Conservation (phyloP, 371 early-diverging fungal genomes). For the Furculomyces boomerangus region DNA sequence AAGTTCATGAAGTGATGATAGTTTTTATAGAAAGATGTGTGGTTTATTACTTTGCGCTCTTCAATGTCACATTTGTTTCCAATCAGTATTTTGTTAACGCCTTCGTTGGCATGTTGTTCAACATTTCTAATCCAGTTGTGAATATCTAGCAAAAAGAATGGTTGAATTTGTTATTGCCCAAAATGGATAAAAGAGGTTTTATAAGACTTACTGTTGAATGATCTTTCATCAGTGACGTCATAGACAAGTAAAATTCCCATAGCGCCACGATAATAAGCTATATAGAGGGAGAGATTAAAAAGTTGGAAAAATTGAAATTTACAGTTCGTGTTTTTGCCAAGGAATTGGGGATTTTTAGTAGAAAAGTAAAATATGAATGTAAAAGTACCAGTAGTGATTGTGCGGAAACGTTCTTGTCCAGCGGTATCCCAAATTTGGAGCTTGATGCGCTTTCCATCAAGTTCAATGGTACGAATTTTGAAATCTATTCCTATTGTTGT, state of each 20-base stretch:
- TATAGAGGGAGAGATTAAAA: background rate
- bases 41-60: slow-evolving; percentile 53
- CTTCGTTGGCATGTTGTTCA: slow-evolving; percentile 90
- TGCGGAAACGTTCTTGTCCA: slow-evolving; percentile 99
- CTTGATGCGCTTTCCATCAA: slow-evolving; percentile 97
- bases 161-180: background rate
- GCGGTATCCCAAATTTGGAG: slow-evolving; percentile 99
- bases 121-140: slow-evolving; percentile 98
- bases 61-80: slow-evolving; percentile 97
- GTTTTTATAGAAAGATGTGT: background rate
- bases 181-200: background rate
- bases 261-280: slow-evolving; percentile 96
- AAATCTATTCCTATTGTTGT: slow-evolving; percentile 99
- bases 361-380: background rate
- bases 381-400: slow-evolving; percentile 80
- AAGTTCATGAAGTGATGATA: background rate
- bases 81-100: slow-evolving; percentile 93
- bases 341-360: too few relatives aligned
- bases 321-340: too few relatives aligned
- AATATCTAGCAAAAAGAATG: slow-evolving; percentile 40
- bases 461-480: slow-evolving; percentile 97
- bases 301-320: background rate
- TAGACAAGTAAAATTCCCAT: slow-evolving; percentile 99
- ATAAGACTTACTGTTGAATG: slow-evolving; percentile 67
- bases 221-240: slow-evolving; percentile 96